Evolutionary conservation across 768 basidiomycete species (phyloP), one percentile per base, ranked within the genome.

Genomic region (Boletus eberwhitei): DNA sequence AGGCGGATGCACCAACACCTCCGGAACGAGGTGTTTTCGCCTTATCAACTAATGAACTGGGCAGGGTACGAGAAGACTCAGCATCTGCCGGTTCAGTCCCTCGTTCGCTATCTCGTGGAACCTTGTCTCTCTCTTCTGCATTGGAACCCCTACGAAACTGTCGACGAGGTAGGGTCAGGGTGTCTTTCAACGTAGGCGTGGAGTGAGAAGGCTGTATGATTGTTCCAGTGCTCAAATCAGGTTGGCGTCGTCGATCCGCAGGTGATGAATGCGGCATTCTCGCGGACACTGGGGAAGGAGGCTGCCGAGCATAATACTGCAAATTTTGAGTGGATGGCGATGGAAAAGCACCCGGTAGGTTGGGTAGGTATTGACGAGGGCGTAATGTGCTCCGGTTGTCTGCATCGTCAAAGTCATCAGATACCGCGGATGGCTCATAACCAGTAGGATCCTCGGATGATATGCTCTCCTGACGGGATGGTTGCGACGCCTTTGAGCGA

Each of bases 401-500:
- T 44, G 74, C 74, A 66, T 80, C 78, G 45, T 89, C 86, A 47
- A 82, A 69, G 66, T 88, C 88, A 61, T 78, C 76, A 43, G 75
- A 77, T 48, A 75, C 72, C 16, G 62, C 57, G 14, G 79, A 77
- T 24, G 85, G 85, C 53, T 91, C 87, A 64, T 89, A 88, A n/a
- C 85, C 87, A 34, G 81, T 84, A 24, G 75, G 75, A 36, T 77
- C 77, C 39, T 82, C 72, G 16, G 89, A 90, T 16, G 89, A 91
- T 45, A 85, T 69, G 61, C 88, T 91, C 57, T 79, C 86, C 57
- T 84, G 83, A 51, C 84, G 76, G 38, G 87, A 85, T 43, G 79
- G 74, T 32, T 84, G 77, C 45, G 78, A 77, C 26, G 74, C 19
- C 14, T 57, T 71, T 40, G 69, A 77, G 47, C 75, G 82, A 24